Conservation (phyloP, 768 basidiomycete species). For the Boletus edulis region DNA sequence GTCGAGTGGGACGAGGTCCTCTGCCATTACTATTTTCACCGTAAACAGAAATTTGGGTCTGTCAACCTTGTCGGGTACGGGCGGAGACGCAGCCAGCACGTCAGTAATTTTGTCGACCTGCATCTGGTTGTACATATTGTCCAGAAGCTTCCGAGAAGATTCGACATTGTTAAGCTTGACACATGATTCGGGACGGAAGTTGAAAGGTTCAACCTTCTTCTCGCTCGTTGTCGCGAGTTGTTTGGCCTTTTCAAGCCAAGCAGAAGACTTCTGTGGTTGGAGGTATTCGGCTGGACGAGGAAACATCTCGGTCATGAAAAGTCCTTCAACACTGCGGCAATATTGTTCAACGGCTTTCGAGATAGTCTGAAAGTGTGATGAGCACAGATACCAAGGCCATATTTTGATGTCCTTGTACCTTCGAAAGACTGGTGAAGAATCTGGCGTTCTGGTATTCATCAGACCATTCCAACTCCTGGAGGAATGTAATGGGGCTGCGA, state of each 20-base stretch:
- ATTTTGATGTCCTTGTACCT: constrained; percentile 46
- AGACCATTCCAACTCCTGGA: constrained; percentile 90
- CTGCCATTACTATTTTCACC: constrained; percentile 90
- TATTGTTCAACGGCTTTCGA: constrained; percentile 92
- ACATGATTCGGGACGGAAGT: constrained; percentile 90
- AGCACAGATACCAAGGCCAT: not conserved
- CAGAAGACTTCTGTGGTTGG: constrained; percentile 82
- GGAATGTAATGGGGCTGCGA: constrained; percentile 83
- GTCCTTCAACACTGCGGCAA: constrained; percentile 78
- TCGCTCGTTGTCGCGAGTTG: constrained; percentile 75
- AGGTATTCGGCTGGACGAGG: constrained; percentile 76
- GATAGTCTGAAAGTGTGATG: constrained; percentile 58
- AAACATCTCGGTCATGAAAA: constrained; percentile 96
- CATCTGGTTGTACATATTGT: constrained; percentile 92
- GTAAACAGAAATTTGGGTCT: constrained; percentile 80
- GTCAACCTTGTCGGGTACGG: constrained; percentile 69
- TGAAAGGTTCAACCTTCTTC: constrained; percentile 93
- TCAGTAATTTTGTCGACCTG: constrained; percentile 84
- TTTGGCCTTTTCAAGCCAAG: constrained; percentile 85
- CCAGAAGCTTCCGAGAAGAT: constrained; percentile 83
- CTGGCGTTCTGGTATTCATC: constrained; percentile 85
- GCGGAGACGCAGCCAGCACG: constrained; percentile 55
- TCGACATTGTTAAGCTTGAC: constrained; percentile 98
- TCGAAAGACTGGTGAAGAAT: constrained; percentile 86
- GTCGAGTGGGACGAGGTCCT: constrained; percentile 78